Conservation (phyloP, 306 rosid genomes). For the Leucaena leucocephala region DNA sequence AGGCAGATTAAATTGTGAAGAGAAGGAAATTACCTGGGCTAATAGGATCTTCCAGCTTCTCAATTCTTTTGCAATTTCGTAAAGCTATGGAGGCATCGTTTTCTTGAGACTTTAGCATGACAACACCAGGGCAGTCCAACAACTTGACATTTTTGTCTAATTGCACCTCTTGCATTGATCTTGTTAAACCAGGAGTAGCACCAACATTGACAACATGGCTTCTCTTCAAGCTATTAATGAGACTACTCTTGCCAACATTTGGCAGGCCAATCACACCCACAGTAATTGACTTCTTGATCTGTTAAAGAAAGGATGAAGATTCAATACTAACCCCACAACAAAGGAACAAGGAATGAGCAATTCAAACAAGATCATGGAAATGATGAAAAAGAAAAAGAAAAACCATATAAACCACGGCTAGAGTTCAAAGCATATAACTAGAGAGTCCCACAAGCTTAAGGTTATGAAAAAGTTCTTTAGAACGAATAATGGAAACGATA, state of each 20-base stretch:
- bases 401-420: constrained; percentile 5
- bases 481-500: neutral
- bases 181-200: constrained; percentile 74
- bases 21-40: constrained; percentile 56
- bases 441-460: neutral
- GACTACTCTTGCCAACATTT: constrained; percentile 98
- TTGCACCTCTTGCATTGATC: constrained; percentile 81
- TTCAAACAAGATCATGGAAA: neutral
- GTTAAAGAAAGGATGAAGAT: constrained; percentile 37
- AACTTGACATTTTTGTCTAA: constrained; percentile 73
- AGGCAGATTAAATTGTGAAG: too few species aligned
- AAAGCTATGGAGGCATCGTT: constrained; percentile 64
- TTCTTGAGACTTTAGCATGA: constrained; percentile 61
- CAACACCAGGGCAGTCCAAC: constrained; percentile 83
- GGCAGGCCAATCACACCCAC: constrained; percentile 95
- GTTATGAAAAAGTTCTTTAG: neutral
- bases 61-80: constrained; percentile 81
- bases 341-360: constrained; percentile 14
- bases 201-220: constrained; percentile 73
- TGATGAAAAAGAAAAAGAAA: neutral
- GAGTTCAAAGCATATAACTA: neutral
- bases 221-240: constrained; percentile 81
- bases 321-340: neutral
- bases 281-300: constrained; percentile 93
- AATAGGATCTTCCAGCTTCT: constrained; percentile 85